Evolutionary conservation across 2,329 filamentous ascomycete species (phyloP).

Genomic region (Sporothrix pseudoabietina): DNA sequence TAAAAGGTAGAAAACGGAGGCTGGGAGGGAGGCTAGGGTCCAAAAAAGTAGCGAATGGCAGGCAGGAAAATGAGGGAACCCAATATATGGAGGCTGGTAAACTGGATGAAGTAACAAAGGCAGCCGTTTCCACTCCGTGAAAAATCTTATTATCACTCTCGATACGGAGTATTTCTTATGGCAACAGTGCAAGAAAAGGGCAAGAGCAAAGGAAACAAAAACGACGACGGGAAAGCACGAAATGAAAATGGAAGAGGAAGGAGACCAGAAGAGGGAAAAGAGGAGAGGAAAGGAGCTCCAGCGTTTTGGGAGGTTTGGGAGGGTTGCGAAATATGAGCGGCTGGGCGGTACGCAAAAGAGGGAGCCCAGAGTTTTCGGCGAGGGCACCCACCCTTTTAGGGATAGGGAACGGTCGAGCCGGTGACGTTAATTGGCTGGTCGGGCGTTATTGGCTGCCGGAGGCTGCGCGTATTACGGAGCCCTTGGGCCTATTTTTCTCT

Average conservation of each 20-base stretch:
- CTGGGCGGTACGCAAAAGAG: conserved; percentile 8
- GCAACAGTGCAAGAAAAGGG: neutral
- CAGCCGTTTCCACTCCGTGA: conserved; percentile 14
- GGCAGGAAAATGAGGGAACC: neutral
- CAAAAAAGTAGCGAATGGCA: neutral
- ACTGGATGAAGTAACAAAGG: neutral
- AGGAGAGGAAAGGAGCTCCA: neutral
- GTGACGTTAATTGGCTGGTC: conserved; percentile 23
- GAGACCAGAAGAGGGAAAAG: neutral
- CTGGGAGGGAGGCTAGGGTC: neutral
- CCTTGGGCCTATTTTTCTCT: neutral
- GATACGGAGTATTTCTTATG: neutral
- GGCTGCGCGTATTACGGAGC: conserved; percentile 18
- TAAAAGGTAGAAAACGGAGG: conserved; percentile 17
- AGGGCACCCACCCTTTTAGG: neutral
- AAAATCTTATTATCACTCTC: neutral
- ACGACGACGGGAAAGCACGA: conserved; percentile 6
- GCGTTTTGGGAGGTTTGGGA: conserved; percentile 23
- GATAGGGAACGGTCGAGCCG: conserved; percentile 17
- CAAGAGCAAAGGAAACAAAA: neutral
- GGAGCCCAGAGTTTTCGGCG: conserved; percentile 8
- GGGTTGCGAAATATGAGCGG: conserved; percentile 21
- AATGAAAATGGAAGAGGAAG: neutral
- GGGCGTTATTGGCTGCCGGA: conserved; percentile 17
- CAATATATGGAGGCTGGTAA: neutral